Conservation (phyloP, 208 protist species). For the Crithidia brevicula region DNA sequence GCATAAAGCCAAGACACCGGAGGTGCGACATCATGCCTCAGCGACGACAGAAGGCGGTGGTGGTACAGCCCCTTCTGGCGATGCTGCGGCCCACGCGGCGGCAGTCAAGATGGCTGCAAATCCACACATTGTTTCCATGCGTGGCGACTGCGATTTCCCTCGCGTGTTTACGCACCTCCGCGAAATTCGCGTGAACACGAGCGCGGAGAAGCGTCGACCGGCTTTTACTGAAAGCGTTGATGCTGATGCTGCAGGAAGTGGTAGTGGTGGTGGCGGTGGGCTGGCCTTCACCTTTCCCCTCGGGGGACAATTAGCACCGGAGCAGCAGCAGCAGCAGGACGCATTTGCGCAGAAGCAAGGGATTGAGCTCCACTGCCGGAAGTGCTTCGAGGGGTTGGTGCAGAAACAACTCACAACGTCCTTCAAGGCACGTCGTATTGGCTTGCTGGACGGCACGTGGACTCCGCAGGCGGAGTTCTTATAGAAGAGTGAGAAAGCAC, state of each 20-base stretch:
- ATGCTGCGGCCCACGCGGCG: constrained; percentile 21
- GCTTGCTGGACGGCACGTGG: constrained; percentile 83
- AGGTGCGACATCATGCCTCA: background rate
- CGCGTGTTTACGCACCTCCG: constrained; percentile 85
- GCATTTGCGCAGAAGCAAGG: constrained; percentile 7
- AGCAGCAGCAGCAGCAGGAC: constrained; percentile 13
- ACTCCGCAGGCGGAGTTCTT: constrained; percentile 78
- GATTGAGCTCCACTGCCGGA: constrained; percentile 80
- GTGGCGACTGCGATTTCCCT: constrained; percentile 86
- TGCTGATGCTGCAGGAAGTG: background rate
- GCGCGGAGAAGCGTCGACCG: background rate
- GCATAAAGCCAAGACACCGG: too few relatives aligned
- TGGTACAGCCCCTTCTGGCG: background rate
- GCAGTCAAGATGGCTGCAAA: constrained; percentile 26
- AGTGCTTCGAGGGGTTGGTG: constrained; percentile 78
- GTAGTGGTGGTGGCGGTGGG: background rate
- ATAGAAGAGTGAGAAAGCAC: too few relatives aligned
- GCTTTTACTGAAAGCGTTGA: background rate
- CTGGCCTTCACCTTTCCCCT: constrained; percentile 1
- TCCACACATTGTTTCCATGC: constrained; percentile 44
- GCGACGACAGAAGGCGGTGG: background rate
- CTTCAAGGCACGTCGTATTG: constrained; percentile 61
- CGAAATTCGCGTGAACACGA: constrained; percentile 46
- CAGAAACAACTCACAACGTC: constrained; percentile 43
- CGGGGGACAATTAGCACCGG: background rate